phyloP scores from a whole-genome alignment of 352 stramenopile genomes.

The Globisporangium carolinianum region DNA sequence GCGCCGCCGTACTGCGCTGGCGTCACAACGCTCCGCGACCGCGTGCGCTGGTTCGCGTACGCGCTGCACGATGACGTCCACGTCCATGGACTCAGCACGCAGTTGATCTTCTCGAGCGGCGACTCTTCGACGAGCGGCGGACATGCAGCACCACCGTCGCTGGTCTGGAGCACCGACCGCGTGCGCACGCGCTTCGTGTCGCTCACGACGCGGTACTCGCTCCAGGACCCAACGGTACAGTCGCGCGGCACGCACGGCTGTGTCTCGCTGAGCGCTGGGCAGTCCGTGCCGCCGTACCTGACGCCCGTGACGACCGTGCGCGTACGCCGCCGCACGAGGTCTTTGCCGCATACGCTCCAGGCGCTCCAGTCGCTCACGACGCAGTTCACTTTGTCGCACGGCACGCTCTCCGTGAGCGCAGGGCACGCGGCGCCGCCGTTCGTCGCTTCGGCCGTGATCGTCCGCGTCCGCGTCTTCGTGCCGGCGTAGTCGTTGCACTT shows the following conservation, averaged over 20 bases:
- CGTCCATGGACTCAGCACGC: constrained; percentile 14
- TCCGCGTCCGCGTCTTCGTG: constrained; percentile 25
- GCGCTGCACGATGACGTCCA: constrained; percentile 23
- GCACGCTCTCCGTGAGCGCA: constrained; percentile 16
- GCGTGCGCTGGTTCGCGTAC: constrained; percentile 15
- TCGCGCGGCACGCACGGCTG: constrained; percentile 17
- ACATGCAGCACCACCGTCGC: constrained; percentile 12
- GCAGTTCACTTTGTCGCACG: constrained; percentile 47
- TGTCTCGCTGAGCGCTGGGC: constrained; percentile 16
- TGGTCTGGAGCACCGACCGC: constrained; percentile 1
- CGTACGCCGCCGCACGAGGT: constrained; percentile 11
- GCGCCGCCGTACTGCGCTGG: constrained; percentile 16
- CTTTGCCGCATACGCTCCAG: constrained; percentile 20
- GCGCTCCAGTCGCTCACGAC: constrained; percentile 44
- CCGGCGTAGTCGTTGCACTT: constrained; percentile 25
- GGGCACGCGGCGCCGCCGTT: constrained; percentile 36
- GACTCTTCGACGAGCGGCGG: constrained; percentile 12
- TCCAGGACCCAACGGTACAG: constrained; percentile 18
- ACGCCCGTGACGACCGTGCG: constrained; percentile 13
- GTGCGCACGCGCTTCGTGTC: constrained; percentile 13
- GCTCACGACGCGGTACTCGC: constrained; percentile 14
- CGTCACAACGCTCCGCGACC: constrained; percentile 16
- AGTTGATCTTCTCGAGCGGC: constrained; percentile 20
- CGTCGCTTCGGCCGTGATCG: constrained; percentile 16
- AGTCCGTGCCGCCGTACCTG: constrained; percentile 17